These are phyloP conservation scores for Lactarius trivialis DNA, from an alignment of 768 basidiomycete genomes.

Conservation along the genomic window DNA sequence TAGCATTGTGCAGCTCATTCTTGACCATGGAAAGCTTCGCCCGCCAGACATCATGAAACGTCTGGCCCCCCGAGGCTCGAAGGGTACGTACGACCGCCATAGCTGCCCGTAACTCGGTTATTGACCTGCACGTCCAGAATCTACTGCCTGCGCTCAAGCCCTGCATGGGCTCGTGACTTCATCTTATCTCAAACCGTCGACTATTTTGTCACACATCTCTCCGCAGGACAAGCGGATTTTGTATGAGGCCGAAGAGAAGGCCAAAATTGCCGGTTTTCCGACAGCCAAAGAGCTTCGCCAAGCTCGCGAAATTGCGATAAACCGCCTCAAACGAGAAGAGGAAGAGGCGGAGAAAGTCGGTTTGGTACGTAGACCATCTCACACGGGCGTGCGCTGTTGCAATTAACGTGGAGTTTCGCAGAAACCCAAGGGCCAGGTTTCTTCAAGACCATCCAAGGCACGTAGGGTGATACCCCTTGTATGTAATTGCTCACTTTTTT, in stretches of 20 bases:
- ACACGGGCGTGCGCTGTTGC: not conserved
- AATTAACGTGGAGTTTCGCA: slow-evolving; percentile 29
- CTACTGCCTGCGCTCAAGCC: slow-evolving; percentile 47
- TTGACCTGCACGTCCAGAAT: slow-evolving; percentile 29
- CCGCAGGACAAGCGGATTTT: slow-evolving; percentile 74
- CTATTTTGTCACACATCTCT: slow-evolving; percentile 68
- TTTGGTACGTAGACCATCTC: slow-evolving; percentile 43
- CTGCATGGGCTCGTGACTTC: slow-evolving; percentile 65
- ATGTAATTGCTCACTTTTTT: not conserved
- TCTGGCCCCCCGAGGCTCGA: slow-evolving; percentile 47
- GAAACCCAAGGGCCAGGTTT: slow-evolving; percentile 51
- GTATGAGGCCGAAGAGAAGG: slow-evolving; percentile 74
- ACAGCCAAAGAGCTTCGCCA: slow-evolving; percentile 73
- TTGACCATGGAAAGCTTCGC: slow-evolving; percentile 83
- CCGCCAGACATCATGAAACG: slow-evolving; percentile 59
- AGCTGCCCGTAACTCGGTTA: not conserved
- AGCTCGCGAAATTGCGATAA: slow-evolving; percentile 59
- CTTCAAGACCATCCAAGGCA: slow-evolving; percentile 51
- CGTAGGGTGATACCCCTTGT: slow-evolving; percentile 11
- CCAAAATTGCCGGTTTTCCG: slow-evolving; percentile 67
- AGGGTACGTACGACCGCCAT: slow-evolving; percentile 47
- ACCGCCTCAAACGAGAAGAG: slow-evolving; percentile 60
- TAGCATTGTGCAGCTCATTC: slow-evolving; percentile 65
- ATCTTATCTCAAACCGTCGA: slow-evolving; percentile 76
- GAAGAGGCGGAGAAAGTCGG: slow-evolving; percentile 69